Evolutionary conservation across 2,329 filamentous ascomycete species (phyloP).

Genomic region (Zymoseptoria pseudotritici): DNA sequence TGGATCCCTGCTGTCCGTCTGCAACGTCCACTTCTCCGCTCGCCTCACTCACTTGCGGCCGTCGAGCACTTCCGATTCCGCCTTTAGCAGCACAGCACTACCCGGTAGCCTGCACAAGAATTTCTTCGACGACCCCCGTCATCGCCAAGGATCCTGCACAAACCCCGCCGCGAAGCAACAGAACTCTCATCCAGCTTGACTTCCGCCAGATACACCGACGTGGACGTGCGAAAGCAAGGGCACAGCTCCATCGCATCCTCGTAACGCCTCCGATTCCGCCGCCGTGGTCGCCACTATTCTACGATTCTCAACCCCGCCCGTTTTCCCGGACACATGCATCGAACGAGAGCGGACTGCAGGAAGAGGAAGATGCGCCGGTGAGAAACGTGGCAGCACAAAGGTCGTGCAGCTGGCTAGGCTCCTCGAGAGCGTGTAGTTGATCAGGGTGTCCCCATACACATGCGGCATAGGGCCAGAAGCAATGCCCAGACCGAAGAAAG

Average conservation of each 20-base stretch:
- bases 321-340: neutral
- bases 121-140: neutral
- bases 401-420: neutral
- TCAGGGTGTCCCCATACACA: neutral
- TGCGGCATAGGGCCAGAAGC: neutral
- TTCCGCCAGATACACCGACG: neutral
- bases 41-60: no score
- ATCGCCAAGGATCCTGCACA: neutral
- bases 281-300: neutral
- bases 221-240: neutral
- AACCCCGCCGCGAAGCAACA: neutral
- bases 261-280: neutral
- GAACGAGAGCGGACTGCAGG: neutral
- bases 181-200: neutral
- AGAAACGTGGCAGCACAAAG: neutral
- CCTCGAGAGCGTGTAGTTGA: neutral
- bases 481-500: slow-evolving; percentile 62
- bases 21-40: no score
- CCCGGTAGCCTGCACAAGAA: neutral
- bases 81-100: neutral
- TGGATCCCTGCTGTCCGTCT: no score
- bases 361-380: neutral
- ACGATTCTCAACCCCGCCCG: neutral
- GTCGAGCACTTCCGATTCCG: no score
- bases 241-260: neutral